phyloP scores from a whole-genome alignment of 345 rosid genomes.

The Populus davidiana region DNA sequence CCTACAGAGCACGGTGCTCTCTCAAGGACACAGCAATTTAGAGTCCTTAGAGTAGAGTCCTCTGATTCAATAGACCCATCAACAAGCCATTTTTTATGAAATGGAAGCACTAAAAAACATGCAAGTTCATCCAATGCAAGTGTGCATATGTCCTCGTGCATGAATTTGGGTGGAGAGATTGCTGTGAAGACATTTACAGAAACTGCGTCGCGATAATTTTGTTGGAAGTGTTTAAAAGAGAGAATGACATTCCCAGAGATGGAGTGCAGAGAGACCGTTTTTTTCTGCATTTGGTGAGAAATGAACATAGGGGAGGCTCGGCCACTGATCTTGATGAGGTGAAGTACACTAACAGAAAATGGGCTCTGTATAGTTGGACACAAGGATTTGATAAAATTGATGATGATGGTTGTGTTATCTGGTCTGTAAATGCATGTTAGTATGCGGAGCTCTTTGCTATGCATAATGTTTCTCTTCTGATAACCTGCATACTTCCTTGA shows the following conservation, averaged over 20 bases:
- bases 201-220: constrained; percentile 16
- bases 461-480: constrained; percentile 38
- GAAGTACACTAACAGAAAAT: constrained; percentile 43
- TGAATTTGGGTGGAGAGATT: constrained; percentile 39
- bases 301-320: constrained; percentile 46
- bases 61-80: constrained; percentile 42
- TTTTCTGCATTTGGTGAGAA: constrained; percentile 41
- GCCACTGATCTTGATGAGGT: constrained; percentile 51
- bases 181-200: constrained; percentile 33
- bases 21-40: constrained; percentile 46
- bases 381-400: constrained; percentile 36
- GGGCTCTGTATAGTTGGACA: constrained; percentile 35
- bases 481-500: constrained; percentile 54
- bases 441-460: constrained; percentile 37
- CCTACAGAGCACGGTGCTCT: constrained; percentile 64
- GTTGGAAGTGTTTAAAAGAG: constrained; percentile 34
- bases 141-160: constrained; percentile 58
- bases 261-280: constrained; percentile 1
- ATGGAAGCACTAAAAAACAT: constrained; percentile 53
- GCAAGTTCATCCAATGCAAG: constrained; percentile 49
- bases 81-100: constrained; percentile 46
- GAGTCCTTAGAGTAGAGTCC: constrained; percentile 18
- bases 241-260: constrained; percentile 42
- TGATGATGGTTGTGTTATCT: constrained; percentile 32
- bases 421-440: constrained; percentile 54